phyloP scores from a whole-genome alignment of 805 yeast species.

The Torulaspora delbrueckii region DNA sequence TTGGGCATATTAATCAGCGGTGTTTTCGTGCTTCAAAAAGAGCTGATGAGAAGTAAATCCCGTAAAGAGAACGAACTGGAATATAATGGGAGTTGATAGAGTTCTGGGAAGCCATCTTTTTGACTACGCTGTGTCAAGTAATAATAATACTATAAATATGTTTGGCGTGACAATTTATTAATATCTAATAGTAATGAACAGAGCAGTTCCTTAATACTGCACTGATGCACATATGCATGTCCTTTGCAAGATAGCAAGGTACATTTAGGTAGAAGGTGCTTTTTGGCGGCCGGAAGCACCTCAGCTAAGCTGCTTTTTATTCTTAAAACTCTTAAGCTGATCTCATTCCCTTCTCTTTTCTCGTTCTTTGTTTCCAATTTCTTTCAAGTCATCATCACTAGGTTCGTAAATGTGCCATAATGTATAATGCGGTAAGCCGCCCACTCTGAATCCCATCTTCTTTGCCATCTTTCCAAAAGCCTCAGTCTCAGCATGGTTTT shows the following conservation, averaged over 20 bases:
- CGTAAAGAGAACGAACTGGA: conserved; percentile 1
- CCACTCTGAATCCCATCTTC: conserved; percentile 73
- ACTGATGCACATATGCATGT: not conserved
- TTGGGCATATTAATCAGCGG: conserved; percentile 37
- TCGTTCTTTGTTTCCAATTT: conserved; percentile 65
- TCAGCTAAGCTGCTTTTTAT: too few species aligned
- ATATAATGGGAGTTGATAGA: not conserved
- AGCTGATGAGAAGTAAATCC: conserved; percentile 10
- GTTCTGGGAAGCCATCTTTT: not conserved
- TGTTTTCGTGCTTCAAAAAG: conserved; percentile 8
- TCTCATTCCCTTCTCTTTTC: conserved; percentile 46
- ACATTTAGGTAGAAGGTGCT: not conserved
- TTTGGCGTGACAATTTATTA: not conserved
- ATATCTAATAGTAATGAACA: not conserved
- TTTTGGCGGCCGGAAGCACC: too few species aligned
- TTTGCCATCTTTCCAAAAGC: conserved; percentile 81
- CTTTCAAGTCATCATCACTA: conserved; percentile 72
- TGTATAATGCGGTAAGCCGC: conserved; percentile 86
- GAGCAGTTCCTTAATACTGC: not conserved
- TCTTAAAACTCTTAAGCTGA: not conserved
- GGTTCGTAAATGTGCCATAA: conserved; percentile 91
- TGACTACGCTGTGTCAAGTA: not conserved
- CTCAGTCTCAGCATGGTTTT: conserved; percentile 84
- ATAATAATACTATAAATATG: not conserved
- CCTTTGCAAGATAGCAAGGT: not conserved